A percentile compares a stretch with the other conserved stretches of the same genome.
Evolutionary conservation across 2,329 filamentous ascomycete species (phyloP).

Genomic region (Fusarium sambucinum): DNA sequence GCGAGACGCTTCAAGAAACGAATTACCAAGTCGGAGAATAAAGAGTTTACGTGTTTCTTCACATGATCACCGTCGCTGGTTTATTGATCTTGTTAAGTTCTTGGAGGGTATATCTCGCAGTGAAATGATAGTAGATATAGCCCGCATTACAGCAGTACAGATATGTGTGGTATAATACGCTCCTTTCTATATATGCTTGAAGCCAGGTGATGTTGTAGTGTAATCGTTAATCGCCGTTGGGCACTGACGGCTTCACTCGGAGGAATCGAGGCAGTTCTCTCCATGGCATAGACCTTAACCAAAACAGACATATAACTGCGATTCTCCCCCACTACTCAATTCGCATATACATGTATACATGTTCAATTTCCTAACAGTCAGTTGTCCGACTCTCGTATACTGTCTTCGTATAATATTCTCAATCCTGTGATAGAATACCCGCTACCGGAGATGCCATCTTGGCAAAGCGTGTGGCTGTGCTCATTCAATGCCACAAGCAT

Average conservation of each 20-base stretch:
- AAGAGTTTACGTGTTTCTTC: constrained; percentile 6
- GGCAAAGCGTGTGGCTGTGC: constrained; percentile 51
- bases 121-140: constrained; percentile 8
- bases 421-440: background rate
- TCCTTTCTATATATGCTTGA: background rate
- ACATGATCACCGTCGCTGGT: background rate
- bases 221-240: background rate
- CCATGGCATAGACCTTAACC: constrained; percentile 48
- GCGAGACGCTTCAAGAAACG: background rate
- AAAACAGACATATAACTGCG: constrained; percentile 48
- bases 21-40: background rate
- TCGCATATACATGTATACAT: constrained; percentile 53
- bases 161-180: background rate
- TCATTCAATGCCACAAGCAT: constrained; percentile 54
- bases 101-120: background rate
- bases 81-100: constrained; percentile 9
- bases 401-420: constrained; percentile 48
- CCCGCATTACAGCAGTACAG: constrained; percentile 4
- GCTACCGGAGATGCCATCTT: constrained; percentile 50
- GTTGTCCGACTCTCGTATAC: constrained; percentile 55
- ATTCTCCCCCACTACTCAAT: constrained; percentile 50
- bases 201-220: background rate
- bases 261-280: constrained; percentile 39
- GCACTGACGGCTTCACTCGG: constrained; percentile 15
- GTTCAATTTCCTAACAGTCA: constrained; percentile 49